Evolutionary conservation across 805 yeast species (phyloP), one percentile per base, ranked within the genome.

Genomic region (Saccharomycopsis babjevae): DNA sequence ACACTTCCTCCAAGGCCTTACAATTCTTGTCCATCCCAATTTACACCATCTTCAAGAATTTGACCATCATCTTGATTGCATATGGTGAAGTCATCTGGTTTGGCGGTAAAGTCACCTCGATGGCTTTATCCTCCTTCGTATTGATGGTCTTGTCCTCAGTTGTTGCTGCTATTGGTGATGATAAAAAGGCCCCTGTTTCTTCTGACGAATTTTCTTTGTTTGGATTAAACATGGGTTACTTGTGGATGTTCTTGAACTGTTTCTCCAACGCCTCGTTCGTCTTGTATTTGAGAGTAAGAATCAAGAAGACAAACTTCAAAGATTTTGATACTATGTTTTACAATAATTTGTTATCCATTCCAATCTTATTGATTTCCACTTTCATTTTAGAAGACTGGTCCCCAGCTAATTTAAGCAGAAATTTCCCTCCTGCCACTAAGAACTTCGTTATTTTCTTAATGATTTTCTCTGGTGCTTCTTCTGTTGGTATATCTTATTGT

Each of bases 61-160:
- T 94, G 75, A 93, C 99, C 64, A 94, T 94, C 71, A 93, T 94
- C 67, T 78, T 94, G 71, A 94, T 94, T 73, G 98, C 99, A 40
- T 94, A 94, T 73, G 98, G 98, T 78, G 99, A 94, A 77, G 97
- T 93, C 40, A 68, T 94, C 64, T 93, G 97, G 96, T 94, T 93
- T 70, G 97, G 97, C 64, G 97, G 97, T 66, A 76, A 79, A 64
- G 97, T 93, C 68, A 85, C 97, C 59, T 74, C 92, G 43, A 85
- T 92, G 94, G 91, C 96, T 56, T 78, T 94, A 66, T 86, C 90
- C 50, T 88, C 98, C 1, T 94, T 94, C 74, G 71, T 84, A 59
- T 80, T 94, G 72, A 94, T 94, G 96, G 97, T 94, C 59, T 78
- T 94, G 62, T 92, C 98, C 11, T 90, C 97, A n/a, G 84, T 94